A percentile compares a stretch with the other conserved stretches of the same genome.
Conservation (phyloP, 75 land plant species). For the Cupressus sempervirens region DNA sequence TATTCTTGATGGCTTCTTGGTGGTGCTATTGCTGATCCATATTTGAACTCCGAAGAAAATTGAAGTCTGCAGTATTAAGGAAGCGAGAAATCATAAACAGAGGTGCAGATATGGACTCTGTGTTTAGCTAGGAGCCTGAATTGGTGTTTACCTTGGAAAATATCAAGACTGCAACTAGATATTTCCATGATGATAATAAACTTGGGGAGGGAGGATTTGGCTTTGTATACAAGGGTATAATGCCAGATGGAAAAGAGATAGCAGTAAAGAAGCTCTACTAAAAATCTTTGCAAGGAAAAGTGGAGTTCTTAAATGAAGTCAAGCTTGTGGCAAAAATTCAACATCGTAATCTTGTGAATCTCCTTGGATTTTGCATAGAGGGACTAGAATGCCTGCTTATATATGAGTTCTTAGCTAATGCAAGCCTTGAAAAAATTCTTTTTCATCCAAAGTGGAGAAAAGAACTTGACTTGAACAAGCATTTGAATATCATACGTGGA, state of each 20-base stretch:
- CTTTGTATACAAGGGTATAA: background rate
- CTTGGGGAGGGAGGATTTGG: constrained; percentile 1
- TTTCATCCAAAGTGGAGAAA: no score
- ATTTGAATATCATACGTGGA: no score
- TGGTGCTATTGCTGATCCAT: background rate
- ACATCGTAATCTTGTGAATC: no score
- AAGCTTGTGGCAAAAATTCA: no score
- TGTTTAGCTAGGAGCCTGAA: background rate
- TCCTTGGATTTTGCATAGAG: background rate
- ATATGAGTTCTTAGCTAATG: background rate
- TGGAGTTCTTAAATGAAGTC: no score
- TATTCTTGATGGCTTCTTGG: background rate
- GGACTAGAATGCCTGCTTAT: background rate
- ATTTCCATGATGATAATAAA: constrained; percentile 1
- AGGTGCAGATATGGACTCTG: background rate
- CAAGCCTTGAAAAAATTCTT: background rate
- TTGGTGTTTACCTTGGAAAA: background rate
- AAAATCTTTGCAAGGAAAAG: background rate
- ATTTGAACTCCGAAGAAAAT: no score
- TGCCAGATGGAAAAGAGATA: background rate
- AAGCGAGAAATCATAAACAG: background rate
- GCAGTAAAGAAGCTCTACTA: background rate
- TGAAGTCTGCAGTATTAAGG: background rate
- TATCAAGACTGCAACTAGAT: background rate
- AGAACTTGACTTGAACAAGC: no score